Conservation (phyloP, 75 land plant genomes). For the Cryptomeria japonica region DNA sequence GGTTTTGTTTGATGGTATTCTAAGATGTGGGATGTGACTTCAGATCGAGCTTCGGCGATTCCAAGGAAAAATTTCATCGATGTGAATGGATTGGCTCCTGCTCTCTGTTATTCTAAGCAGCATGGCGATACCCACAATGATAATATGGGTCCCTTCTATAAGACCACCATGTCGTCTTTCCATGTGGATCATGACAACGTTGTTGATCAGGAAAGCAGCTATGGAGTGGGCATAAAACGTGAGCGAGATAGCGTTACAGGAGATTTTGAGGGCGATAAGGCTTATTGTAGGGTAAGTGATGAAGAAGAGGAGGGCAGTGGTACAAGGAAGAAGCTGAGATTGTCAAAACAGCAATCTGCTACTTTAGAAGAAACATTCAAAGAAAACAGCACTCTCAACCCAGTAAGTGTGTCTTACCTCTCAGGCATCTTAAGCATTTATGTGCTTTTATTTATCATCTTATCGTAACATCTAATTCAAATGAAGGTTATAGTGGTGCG, state of each 20-base stretch:
- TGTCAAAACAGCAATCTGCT: conserved; percentile 73
- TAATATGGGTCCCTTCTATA: conserved; percentile 19
- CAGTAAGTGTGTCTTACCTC: conserved; percentile 23
- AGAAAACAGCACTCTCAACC: conserved; percentile 70
- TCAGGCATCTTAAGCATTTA: neutral
- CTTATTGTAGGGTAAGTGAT: conserved; percentile 36
- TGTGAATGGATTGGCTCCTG: neutral
- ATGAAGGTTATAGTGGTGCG: too few relatives aligned
- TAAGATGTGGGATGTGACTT: neutral
- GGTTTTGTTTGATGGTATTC: neutral
- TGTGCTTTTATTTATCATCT: neutral
- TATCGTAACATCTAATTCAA: neutral
- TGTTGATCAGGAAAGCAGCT: conserved; percentile 10
- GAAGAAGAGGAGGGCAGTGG: conserved; percentile 40
- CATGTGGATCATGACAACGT: conserved; percentile 19
- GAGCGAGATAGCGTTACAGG: conserved; percentile 12
- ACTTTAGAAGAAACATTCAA: conserved; percentile 72
- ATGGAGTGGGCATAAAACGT: conserved; percentile 16
- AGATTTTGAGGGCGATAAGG: conserved; percentile 10
- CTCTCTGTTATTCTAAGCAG: neutral
- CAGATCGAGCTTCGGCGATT: neutral
- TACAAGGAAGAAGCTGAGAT: conserved; percentile 66
- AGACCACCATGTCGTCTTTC: conserved; percentile 39
- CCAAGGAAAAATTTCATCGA: neutral
- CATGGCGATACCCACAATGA: neutral